A percentile compares a stretch with the other conserved stretches of the same genome.
Conservation (phyloP, 164 flowering plant genomes). For the Magnolia officinalis region DNA sequence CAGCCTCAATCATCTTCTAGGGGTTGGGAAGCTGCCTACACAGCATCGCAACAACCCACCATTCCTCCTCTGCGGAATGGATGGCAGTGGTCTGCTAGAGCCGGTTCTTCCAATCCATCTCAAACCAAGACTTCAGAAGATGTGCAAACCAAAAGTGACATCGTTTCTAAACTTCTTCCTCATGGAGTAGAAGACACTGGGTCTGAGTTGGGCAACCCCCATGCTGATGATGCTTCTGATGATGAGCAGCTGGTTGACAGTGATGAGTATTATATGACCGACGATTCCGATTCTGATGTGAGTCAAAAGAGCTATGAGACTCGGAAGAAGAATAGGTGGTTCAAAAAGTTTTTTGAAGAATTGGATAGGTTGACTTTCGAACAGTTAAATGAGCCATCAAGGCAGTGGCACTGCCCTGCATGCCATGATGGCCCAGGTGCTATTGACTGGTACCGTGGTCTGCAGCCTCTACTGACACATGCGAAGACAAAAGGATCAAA, state of each 20-base stretch:
- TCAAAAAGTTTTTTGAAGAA: constrained; percentile 49
- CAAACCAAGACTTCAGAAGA: constrained; percentile 18
- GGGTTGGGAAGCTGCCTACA: constrained; percentile 15
- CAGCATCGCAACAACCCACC: constrained; percentile 22
- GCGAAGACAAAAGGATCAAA: constrained; percentile 75
- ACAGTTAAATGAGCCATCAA: constrained; percentile 55
- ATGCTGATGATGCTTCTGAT: constrained; percentile 21
- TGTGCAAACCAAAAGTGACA: background rate
- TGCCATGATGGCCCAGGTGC: constrained; percentile 92
- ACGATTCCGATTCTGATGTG: constrained; percentile 69
- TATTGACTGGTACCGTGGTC: constrained; percentile 84
- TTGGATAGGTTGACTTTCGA: constrained; percentile 52
- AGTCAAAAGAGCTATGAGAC: constrained; percentile 64
- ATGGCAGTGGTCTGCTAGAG: constrained; percentile 53
- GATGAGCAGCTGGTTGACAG: constrained; percentile 34
- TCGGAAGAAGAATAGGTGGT: constrained; percentile 60
- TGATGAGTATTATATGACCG: constrained; percentile 63
- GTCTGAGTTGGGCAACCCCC: constrained; percentile 6
- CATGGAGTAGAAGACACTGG: constrained; percentile 13
- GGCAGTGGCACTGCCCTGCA: constrained; percentile 99
- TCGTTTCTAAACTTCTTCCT: background rate
- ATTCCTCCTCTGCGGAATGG: constrained; percentile 67
- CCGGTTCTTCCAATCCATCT: constrained; percentile 21
- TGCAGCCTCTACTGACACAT: constrained; percentile 80
- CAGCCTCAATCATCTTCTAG: constrained; percentile 31